These are phyloP conservation scores for Nothophaeocryptopus gaeumannii DNA, from an alignment of 2,329 filamentous ascomycete genomes.

Conservation along the genomic window DNA sequence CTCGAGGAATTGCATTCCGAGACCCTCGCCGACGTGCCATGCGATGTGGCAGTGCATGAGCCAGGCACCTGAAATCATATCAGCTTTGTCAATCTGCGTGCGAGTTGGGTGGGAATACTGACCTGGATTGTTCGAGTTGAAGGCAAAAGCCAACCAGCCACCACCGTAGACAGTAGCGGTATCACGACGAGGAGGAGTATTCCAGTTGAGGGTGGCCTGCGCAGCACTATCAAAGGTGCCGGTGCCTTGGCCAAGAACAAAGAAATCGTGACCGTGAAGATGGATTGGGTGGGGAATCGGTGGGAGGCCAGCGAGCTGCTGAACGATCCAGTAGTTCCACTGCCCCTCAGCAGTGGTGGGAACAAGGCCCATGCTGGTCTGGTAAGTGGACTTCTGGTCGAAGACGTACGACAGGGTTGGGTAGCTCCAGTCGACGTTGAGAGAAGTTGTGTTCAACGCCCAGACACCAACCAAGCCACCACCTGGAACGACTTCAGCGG, in stretches of 20 bases:
- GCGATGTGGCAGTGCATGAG: slow-evolving; percentile 56
- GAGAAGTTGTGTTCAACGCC: too few species aligned
- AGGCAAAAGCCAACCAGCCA: slow-evolving; percentile 52
- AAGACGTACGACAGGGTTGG: slow-evolving; percentile 47
- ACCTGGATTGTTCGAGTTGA: slow-evolving; percentile 54
- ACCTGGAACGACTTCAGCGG: too few species aligned
- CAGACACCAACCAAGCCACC: too few species aligned
- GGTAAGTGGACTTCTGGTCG: slow-evolving; percentile 42
- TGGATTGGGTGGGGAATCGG: slow-evolving; percentile 36
- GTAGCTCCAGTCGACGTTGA: slow-evolving; percentile 41
- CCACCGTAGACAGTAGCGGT: slow-evolving; percentile 43
- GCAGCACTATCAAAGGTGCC: slow-evolving; percentile 26
- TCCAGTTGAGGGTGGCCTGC: slow-evolving; percentile 33
- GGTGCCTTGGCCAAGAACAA: slow-evolving; percentile 32
- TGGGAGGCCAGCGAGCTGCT: slow-evolving; percentile 23
- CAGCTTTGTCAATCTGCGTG: too few species aligned
- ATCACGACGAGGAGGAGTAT: slow-evolving; percentile 51
- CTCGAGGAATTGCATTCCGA: slow-evolving; percentile 27
- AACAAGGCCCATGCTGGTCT: slow-evolving; percentile 40
- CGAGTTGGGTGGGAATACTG: too few species aligned
- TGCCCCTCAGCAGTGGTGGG: slow-evolving; percentile 37
- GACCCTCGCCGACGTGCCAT: slow-evolving; percentile 51
- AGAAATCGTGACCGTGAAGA: slow-evolving; percentile 39
- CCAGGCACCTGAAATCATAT: slow-evolving; percentile 15
- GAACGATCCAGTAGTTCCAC: slow-evolving; percentile 37